A percentile compares a stretch with the other conserved stretches of the same genome.
phyloP scores from a whole-genome alignment of 2,329 filamentous ascomycete species.

The Pyrenophora graminea region DNA sequence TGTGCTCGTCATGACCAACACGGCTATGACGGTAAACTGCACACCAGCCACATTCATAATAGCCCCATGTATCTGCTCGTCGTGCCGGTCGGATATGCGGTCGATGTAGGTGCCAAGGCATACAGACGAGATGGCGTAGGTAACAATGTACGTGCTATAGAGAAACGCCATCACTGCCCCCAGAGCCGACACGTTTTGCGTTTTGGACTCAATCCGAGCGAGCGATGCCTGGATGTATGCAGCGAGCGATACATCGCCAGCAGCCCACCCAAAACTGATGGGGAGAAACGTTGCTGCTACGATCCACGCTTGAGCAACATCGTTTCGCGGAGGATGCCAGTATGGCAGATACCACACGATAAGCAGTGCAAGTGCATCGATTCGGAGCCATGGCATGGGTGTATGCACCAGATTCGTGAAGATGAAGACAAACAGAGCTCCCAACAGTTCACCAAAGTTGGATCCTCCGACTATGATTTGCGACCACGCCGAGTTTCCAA shows the following conservation, averaged over 20 bases:
- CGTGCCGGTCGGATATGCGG: conserved; percentile 43
- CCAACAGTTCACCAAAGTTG: conserved; percentile 57
- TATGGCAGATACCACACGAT: conserved; percentile 57
- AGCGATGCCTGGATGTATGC: conserved; percentile 58
- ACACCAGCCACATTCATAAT: conserved; percentile 53
- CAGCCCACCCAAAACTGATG: conserved; percentile 55
- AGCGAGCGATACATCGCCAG: conserved; percentile 56
- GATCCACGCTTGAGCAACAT: conserved; percentile 54
- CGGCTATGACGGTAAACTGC: conserved; percentile 53
- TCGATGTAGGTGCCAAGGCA: conserved; percentile 55
- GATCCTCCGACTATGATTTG: conserved; percentile 58
- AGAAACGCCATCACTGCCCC: conserved; percentile 59
- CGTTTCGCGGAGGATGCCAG: conserved; percentile 49
- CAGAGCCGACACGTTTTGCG: conserved; percentile 54
- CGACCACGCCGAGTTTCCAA: conserved; percentile 55
- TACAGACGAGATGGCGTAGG: conserved; percentile 52
- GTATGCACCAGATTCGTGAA: conserved; percentile 56
- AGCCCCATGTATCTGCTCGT: conserved; percentile 48
- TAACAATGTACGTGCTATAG: conserved; percentile 56
- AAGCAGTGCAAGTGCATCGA: conserved; percentile 53
- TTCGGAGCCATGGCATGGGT: conserved; percentile 57
- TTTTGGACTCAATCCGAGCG: conserved; percentile 51
- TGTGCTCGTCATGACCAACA: conserved; percentile 50
- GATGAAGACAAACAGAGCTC: conserved; percentile 55
- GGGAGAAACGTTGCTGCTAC: conserved; percentile 54